Evolutionary conservation across 352 stramenopile species (phyloP).

Genomic region (Pythium scleroteichum): DNA sequence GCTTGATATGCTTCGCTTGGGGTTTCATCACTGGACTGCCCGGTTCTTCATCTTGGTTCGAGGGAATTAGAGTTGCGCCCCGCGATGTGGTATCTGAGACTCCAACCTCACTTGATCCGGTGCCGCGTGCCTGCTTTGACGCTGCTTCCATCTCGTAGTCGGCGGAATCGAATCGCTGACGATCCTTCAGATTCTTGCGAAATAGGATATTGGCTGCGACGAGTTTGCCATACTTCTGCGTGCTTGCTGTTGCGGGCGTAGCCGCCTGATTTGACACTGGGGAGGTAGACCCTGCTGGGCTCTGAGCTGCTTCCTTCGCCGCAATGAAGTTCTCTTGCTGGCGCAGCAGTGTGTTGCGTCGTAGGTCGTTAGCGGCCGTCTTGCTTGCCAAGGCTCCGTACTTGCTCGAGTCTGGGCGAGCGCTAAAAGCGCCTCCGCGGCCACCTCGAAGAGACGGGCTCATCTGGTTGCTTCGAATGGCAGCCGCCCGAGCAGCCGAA

Average conservation of each 20-base stretch:
- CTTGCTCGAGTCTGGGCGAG: conserved; percentile 22
- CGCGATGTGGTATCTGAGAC: not conserved
- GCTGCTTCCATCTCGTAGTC: conserved; percentile 76
- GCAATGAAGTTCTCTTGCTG: conserved; percentile 26
- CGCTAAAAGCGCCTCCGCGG: not conserved
- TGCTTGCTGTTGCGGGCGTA: not conserved
- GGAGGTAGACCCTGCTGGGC: not conserved
- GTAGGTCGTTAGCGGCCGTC: conserved; percentile 9
- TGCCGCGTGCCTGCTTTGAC: conserved; percentile 21
- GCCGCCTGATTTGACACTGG: not conserved
- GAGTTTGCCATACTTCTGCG: conserved; percentile 63
- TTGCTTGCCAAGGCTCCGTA: conserved; percentile 35
- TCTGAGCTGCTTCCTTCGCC: conserved; percentile 2
- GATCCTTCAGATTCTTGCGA: conserved; percentile 76
- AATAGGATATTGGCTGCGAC: conserved; percentile 74
- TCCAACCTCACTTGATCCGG: not conserved
- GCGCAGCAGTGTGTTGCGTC: conserved; percentile 16
- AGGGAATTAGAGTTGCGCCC: not conserved
- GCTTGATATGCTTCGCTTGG: conserved; percentile 71
- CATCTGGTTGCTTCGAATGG: conserved; percentile 40
- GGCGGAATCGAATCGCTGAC: conserved; percentile 82
- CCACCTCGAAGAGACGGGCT: conserved; percentile 44
- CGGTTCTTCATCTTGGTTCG: conserved; percentile 28
- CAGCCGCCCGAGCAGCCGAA: conserved; percentile 33
- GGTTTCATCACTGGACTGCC: conserved; percentile 25